A percentile compares a stretch with the other conserved stretches of the same genome.
Evolutionary conservation across 495 filamentous ascomycete genomes (phyloP).

Genomic region (Aspergillus egyptiacus): DNA sequence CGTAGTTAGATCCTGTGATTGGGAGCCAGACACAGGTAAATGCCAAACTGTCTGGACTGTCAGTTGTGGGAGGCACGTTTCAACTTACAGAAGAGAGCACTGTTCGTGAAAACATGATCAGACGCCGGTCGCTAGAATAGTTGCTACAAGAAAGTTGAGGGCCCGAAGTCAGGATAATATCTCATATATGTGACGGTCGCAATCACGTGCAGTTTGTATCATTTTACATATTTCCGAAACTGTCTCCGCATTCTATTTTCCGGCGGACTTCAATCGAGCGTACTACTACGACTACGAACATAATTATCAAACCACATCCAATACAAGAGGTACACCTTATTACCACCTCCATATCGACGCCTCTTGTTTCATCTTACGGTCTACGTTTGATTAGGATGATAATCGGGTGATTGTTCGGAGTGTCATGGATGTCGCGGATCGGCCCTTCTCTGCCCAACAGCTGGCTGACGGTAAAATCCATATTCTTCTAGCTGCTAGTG

Average conservation of each 20-base stretch:
- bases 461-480: slow-evolving; percentile 61
- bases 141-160: background rate
- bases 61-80: background rate
- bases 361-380: too few species aligned
- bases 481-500: slow-evolving; percentile 70
- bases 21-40: background rate
- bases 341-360: too few species aligned
- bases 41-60: background rate
- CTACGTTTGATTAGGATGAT: background rate
- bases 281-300: background rate
- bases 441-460: slow-evolving; percentile 25
- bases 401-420: background rate
- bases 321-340: too few species aligned
- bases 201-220: slow-evolving; percentile 8
- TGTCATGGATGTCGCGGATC: background rate
- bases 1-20: background rate
- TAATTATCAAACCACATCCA: too few species aligned
- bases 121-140: background rate
- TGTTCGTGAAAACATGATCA: slow-evolving; percentile 38
- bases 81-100: slow-evolving; percentile 28
- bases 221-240: background rate
- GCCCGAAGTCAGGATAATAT: background rate
- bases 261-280: background rate
- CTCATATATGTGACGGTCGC: background rate
- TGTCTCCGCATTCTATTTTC: background rate